A percentile compares a stretch with the other conserved stretches of the same genome.
Conservation (phyloP, 176 grass and related monocot species). For the Neostapfia colusana region DNA sequence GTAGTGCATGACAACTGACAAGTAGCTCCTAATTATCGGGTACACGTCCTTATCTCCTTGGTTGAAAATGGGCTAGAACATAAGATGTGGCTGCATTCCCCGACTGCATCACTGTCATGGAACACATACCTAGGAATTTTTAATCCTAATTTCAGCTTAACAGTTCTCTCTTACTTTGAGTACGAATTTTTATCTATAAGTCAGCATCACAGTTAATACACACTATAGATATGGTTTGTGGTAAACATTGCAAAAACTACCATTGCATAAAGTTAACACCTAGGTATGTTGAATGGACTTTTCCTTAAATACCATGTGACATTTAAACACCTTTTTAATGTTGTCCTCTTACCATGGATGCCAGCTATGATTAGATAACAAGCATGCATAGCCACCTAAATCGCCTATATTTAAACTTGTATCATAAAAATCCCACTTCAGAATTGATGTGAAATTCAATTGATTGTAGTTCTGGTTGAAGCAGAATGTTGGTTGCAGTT, state of each 20-base stretch:
- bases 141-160: constrained; percentile 33
- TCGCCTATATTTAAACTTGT: constrained; percentile 30
- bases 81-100: constrained; percentile 36
- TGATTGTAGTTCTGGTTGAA: constrained; percentile 36
- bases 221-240: constrained; percentile 16
- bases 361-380: constrained; percentile 19
- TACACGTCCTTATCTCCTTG: constrained; percentile 18
- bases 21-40: constrained; percentile 44
- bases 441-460: constrained; percentile 34
- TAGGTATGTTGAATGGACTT: constrained; percentile 22
- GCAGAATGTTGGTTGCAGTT: constrained; percentile 15
- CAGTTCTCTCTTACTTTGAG: constrained; percentile 32
- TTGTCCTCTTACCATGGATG: constrained; percentile 25
- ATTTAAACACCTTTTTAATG: constrained; percentile 23
- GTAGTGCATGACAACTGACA: constrained; percentile 41
- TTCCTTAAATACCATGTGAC: not conserved
- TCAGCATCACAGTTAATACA: constrained; percentile 35
- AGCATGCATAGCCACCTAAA: constrained; percentile 21
- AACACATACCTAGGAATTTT: constrained; percentile 38
- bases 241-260: not conserved
- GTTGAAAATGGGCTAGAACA: constrained; percentile 22
- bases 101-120: constrained; percentile 18
- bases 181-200: constrained; percentile 21
- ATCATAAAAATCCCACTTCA: constrained; percentile 32
- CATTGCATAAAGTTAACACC: constrained; percentile 11